Evolutionary conservation across 2,329 filamentous ascomycete genomes (phyloP).

Genomic region (Aciculosporium take): DNA sequence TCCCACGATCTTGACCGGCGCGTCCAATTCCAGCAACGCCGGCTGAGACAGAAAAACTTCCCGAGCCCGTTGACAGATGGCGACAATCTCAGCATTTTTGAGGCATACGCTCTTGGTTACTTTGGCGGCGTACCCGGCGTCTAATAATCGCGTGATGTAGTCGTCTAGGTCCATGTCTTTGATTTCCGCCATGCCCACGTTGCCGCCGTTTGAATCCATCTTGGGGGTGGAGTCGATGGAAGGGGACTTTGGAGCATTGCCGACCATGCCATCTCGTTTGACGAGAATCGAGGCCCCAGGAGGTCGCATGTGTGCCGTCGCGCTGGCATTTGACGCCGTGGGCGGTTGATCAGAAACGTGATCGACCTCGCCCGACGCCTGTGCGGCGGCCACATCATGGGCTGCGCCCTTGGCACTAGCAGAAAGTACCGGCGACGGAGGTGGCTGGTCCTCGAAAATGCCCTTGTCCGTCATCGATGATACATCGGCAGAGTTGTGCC

Average conservation of each 20-base stretch:
- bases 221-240: constrained; percentile 28
- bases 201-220: constrained; percentile 29
- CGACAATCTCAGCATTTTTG: constrained; percentile 93
- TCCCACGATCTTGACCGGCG: constrained; percentile 94
- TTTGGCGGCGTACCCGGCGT: constrained; percentile 91
- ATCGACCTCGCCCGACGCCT: constrained; percentile 81
- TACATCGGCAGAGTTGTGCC: constrained; percentile 28
- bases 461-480: constrained; percentile 28
- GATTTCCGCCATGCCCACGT: constrained; percentile 75
- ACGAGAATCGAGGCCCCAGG: constrained; percentile 84
- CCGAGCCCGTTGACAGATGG: constrained; percentile 77
- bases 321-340: constrained; percentile 41
- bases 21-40: constrained; percentile 77
- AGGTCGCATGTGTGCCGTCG: constrained; percentile 45
- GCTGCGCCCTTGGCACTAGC: constrained; percentile 59
- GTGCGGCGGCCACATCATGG: constrained; percentile 65
- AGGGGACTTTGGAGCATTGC: constrained; percentile 40
- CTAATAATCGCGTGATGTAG: constrained; percentile 86
- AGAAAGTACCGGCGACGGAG: constrained; percentile 69
- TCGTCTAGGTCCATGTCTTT: constrained; percentile 92
- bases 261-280: constrained; percentile 58
- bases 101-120: constrained; percentile 95
- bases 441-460: constrained; percentile 41
- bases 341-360: constrained; percentile 86
- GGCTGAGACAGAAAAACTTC: constrained; percentile 88